These are phyloP conservation scores for Xylaria bambusicola DNA, from an alignment of 495 filamentous ascomycete genomes.

Conservation along the genomic window DNA sequence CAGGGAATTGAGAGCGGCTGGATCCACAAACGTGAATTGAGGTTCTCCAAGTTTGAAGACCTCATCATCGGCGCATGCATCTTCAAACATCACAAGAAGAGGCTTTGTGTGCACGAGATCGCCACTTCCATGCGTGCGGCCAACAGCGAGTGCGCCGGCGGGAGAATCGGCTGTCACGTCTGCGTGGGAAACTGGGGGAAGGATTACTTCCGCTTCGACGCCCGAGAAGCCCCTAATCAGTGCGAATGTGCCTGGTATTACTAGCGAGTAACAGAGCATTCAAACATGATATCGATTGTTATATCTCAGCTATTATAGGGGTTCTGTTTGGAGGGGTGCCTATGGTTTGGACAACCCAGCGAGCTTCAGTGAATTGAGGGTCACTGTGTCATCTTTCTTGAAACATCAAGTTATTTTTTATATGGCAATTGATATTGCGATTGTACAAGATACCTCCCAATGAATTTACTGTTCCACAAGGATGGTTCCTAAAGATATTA, in stretches of 20 bases:
- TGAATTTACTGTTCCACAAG: too few species aligned
- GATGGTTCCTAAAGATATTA: too few species aligned
- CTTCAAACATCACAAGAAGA: not conserved
- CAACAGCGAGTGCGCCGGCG: conserved; percentile 1
- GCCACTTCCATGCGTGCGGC: not conserved
- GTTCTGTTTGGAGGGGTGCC: too few species aligned
- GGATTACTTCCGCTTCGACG: conserved; percentile 7
- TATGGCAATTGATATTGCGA: too few species aligned
- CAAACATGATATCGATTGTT: too few species aligned
- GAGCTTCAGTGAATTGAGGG: too few species aligned
- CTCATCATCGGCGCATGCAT: conserved; percentile 5
- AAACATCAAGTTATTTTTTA: too few species aligned
- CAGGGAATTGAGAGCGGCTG: not conserved
- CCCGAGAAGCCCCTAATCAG: not conserved
- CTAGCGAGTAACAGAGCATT: too few species aligned
- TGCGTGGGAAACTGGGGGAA: conserved; percentile 5
- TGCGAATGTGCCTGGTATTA: conserved; percentile 9
- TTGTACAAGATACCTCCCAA: too few species aligned
- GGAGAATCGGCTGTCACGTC: conserved; percentile 1
- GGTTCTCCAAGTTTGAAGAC: not conserved
- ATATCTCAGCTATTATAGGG: too few species aligned
- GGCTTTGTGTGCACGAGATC: conserved; percentile 3
- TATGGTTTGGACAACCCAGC: too few species aligned
- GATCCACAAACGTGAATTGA: not conserved
- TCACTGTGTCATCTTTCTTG: too few species aligned